A percentile compares a stretch with the other conserved stretches of the same genome.
Evolutionary conservation across 2,329 filamentous ascomycete species (phyloP).

Genomic region (Aspergillus hiratsukae): DNA sequence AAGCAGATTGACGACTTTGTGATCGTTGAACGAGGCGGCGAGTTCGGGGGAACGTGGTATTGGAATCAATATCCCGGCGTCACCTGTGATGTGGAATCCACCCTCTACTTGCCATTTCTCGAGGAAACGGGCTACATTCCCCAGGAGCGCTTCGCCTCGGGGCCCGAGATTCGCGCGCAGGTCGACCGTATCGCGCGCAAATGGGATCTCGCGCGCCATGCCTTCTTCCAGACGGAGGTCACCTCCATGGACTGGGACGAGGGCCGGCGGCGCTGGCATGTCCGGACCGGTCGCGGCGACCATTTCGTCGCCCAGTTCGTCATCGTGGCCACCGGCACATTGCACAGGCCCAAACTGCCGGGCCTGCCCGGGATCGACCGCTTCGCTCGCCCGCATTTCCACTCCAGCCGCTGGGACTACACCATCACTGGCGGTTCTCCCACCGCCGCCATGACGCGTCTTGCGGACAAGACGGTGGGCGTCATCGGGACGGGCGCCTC

Average conservation of each 20-base stretch:
- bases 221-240: slow-evolving; percentile 51
- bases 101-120: too few relatives aligned
- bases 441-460: background rate
- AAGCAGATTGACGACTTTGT: too few relatives aligned
- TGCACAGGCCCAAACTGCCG: too few relatives aligned
- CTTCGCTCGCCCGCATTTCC: too few relatives aligned
- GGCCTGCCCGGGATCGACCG: too few relatives aligned
- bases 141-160: slow-evolving; percentile 2
- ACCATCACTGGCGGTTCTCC: slow-evolving; percentile 4
- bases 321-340: too few relatives aligned
- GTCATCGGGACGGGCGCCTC: slow-evolving; percentile 45
- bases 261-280: background rate
- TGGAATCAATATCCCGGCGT: slow-evolving; percentile 7
- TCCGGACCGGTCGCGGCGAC: slow-evolving; percentile 3
- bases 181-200: slow-evolving; percentile 20
- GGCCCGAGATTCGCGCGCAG: slow-evolving; percentile 7
- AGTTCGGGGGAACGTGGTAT: slow-evolving; percentile 9
- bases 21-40: slow-evolving; percentile 6
- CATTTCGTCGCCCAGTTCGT: slow-evolving; percentile 21
- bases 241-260: slow-evolving; percentile 23
- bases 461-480: slow-evolving; percentile 36
- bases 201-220: slow-evolving; percentile 40
- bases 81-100: background rate
- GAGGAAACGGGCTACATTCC: slow-evolving; percentile 13
- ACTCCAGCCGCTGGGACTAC: slow-evolving; percentile 25